phyloP scores from a whole-genome alignment of 345 rosid genomes.

The Salix dunnii region DNA sequence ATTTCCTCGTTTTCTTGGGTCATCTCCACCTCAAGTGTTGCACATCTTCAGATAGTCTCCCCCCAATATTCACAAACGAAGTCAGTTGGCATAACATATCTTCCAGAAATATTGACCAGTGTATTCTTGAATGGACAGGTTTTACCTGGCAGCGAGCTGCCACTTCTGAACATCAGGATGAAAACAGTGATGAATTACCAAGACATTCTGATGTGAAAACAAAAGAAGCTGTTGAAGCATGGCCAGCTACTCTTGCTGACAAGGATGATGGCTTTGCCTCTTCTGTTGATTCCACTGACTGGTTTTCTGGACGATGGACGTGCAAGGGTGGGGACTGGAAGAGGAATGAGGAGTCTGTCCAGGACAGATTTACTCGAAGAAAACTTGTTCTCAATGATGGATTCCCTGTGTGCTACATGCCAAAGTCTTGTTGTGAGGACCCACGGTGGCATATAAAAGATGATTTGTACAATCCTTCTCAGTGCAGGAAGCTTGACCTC shows the following conservation, averaged over 20 bases:
- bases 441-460: constrained; percentile 90
- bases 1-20: constrained; percentile 12
- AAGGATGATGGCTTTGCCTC: constrained; percentile 37
- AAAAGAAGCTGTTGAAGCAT: constrained; percentile 38
- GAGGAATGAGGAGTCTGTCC: constrained; percentile 71
- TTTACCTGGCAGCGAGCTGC: constrained; percentile 38
- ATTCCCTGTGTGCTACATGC: constrained; percentile 90
- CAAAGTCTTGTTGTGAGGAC: constrained; percentile 80
- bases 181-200: constrained; percentile 35
- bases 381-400: constrained; percentile 90
- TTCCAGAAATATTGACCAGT: neutral
- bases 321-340: constrained; percentile 99
- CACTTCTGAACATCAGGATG: constrained; percentile 30
- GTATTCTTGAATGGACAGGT: constrained; percentile 37
- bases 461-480: constrained; percentile 71
- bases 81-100: neutral
- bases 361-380: constrained; percentile 58
- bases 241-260: constrained; percentile 31
- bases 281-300: constrained; percentile 47
- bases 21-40: neutral
- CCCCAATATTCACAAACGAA: neutral
- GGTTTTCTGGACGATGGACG: constrained; percentile 79
- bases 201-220: constrained; percentile 32
- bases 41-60: neutral
- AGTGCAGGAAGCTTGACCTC: constrained; percentile 81